Evolutionary conservation across 129 eudicot species (phyloP).

Genomic region (Erigeron canadensis): DNA sequence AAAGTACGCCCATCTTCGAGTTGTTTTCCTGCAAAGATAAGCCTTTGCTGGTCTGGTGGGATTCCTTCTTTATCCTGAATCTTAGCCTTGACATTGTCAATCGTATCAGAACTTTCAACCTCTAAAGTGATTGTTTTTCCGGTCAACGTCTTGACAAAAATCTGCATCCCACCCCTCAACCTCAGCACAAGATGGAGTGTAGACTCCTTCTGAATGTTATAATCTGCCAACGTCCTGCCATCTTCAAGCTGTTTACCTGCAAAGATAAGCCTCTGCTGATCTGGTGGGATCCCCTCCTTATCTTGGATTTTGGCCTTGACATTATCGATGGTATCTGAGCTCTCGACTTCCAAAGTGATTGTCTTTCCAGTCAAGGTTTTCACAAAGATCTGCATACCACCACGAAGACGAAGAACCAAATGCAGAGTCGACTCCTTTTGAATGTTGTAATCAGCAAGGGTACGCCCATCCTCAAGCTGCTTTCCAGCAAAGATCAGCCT

Average conservation of each 20-base stretch:
- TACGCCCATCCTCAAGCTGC: constrained; percentile 38
- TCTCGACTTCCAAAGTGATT: neutral
- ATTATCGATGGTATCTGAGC: neutral
- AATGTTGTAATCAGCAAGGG: constrained; percentile 39
- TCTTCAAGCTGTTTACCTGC: constrained; percentile 4
- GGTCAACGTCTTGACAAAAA: constrained; percentile 30
- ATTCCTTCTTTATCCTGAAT: constrained; percentile 15
- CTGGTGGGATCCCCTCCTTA: neutral
- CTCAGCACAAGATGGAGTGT: constrained; percentile 33
- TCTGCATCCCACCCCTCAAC: constrained; percentile 41
- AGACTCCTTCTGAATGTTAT: constrained; percentile 15
- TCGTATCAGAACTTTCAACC: constrained; percentile 7
- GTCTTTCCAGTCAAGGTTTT: constrained; percentile 15
- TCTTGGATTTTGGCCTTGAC: neutral
- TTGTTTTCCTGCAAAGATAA: constrained; percentile 12
- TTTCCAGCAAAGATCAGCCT: constrained; percentile 43
- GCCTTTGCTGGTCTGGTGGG: constrained; percentile 23
- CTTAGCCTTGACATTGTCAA: constrained; percentile 8
- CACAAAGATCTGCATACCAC: constrained; percentile 1
- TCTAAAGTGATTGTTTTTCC: constrained; percentile 21
- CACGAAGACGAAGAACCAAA: neutral
- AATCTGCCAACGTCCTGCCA: neutral
- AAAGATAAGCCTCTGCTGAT: constrained; percentile 7
- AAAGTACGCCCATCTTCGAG: constrained; percentile 11
- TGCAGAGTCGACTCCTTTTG: constrained; percentile 60